A percentile compares a stretch with the other conserved stretches of the same genome.
These are phyloP conservation scores for Solioccasus polychromus DNA, from an alignment of 768 basidiomycete species.

Conservation along the genomic window DNA sequence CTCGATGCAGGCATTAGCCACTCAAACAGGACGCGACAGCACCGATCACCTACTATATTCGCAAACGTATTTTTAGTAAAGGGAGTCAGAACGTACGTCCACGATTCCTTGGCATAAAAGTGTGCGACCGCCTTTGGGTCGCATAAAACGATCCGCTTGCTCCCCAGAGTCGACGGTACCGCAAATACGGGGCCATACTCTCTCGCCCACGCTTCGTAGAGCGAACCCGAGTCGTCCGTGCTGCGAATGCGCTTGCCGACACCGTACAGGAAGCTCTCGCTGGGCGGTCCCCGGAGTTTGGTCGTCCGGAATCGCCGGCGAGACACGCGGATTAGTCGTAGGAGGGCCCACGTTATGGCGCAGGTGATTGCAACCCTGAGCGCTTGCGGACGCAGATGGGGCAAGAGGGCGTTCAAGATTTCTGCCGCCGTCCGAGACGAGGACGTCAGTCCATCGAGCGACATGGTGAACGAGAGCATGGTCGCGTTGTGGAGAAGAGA, in stretches of 20 bases:
- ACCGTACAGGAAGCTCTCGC: constrained; percentile 17
- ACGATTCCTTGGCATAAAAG: constrained; percentile 10
- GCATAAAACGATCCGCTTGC: constrained; percentile 18
- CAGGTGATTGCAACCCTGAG: not conserved
- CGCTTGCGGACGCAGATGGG: not conserved
- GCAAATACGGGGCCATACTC: constrained; percentile 18
- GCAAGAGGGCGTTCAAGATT: too few species aligned
- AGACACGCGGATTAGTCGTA: constrained; percentile 1
- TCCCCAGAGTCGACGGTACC: constrained; percentile 15
- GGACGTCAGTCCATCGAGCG: too few species aligned
- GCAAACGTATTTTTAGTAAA: constrained; percentile 34
- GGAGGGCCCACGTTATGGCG: constrained; percentile 3
- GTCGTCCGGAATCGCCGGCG: constrained; percentile 9
- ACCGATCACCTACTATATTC: not conserved
- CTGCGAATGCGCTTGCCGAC: constrained; percentile 4
- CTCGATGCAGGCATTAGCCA: not conserved
- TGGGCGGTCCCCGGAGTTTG: constrained; percentile 18
- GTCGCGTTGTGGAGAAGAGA: too few species aligned
- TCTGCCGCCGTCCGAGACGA: too few species aligned
- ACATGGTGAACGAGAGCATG: too few species aligned
- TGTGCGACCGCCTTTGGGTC: constrained; percentile 40
- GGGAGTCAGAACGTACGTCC: constrained; percentile 41
- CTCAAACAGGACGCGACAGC: not conserved
- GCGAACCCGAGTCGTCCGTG: not conserved
- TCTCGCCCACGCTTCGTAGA: constrained; percentile 23